Base-by-base conservation (phyloP, 1,284 basidiomycete genomes). In the Naganishia sp. region DNA sequence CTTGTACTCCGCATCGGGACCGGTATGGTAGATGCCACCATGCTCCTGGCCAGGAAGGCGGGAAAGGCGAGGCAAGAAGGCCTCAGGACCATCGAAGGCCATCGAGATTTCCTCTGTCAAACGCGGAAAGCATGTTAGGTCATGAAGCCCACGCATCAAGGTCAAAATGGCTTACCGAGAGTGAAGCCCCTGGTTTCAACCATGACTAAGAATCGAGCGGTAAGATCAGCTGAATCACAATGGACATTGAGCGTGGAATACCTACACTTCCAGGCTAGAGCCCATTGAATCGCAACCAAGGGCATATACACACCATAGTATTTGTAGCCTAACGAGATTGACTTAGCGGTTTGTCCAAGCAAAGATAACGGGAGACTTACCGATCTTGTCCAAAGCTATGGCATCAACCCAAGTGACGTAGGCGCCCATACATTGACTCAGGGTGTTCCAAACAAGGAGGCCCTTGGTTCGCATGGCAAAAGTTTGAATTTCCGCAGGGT, bases 401-500 rank as follows among this genome's bases (percentile, higher is more conserved):
- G 76, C 69, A 68, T 81, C 79, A 43, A 79, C 78, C 68, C 73
- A 80, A 28, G 73, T 71, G 31, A 70, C 68, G 68, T 73, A 76
- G 21, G 71, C 68, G 15, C 69, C 65, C 36, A 70, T 68, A 48
- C 71, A 36, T 65, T 76, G 79, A 42, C 71, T 75, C 66, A 76
- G 64, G 16, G 77, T 76, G 69, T 79, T 81, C 79, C 79, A 81
- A 0, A 80, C 73, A 9, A 79, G 74, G 7, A 81, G 71, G 13
- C 80, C 79, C 70, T 80, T 79, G 68, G 71, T 73, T 57, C 79
- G 73, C 74, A 80, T 78, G 4, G 74, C 75, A 71, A 74, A 81
- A 1, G 79, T 80, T 68, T 78, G 77, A 28, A 79, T 73, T 60
- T 80, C 80, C 67, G 79, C 76, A 2, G 78, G 77, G 71, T 80